Evolutionary conservation across 2,329 filamentous ascomycete species (phyloP).

Genomic region (Ascochyta viciae-villosae): DNA sequence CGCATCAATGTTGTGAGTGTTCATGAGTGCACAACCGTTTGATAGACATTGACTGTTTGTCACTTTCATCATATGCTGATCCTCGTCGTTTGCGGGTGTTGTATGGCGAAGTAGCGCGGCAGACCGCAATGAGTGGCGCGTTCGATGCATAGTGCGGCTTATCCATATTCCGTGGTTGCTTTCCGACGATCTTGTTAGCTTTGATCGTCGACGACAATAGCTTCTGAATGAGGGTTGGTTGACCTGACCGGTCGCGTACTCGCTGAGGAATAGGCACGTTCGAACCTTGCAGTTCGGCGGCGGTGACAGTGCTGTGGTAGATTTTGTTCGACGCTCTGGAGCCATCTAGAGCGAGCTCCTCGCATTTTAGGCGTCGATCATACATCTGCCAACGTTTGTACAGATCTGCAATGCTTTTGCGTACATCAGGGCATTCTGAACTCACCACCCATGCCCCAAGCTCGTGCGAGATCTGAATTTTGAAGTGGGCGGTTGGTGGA

Average conservation of each 20-base stretch:
- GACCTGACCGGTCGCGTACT: background rate
- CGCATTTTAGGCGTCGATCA: background rate
- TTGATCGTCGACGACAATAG: background rate
- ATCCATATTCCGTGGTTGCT: background rate
- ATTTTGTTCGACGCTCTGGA: background rate
- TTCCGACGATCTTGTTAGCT: background rate
- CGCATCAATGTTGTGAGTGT: background rate
- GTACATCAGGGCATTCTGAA: constrained; percentile 22
- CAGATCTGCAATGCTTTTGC: constrained; percentile 18
- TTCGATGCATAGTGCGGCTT: background rate
- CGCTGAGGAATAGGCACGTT: constrained; percentile 26
- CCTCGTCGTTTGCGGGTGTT: constrained; percentile 1
- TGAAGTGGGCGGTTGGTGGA: constrained; percentile 34
- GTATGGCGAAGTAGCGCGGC: background rate
- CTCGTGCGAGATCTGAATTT: constrained; percentile 24
- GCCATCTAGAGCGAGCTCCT: background rate
- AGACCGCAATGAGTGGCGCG: background rate
- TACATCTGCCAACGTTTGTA: background rate
- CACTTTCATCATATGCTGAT: background rate
- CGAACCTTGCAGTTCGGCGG: constrained; percentile 22
- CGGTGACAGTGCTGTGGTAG: constrained; percentile 15
- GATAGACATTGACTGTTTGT: background rate
- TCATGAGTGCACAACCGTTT: background rate
- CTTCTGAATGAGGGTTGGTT: background rate
- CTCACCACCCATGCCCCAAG: constrained; percentile 27